Percentiles rank a stretch among this genome's conserved stretches.
Evolutionary conservation across 2,329 filamentous ascomycete genomes (phyloP).

Genomic region (Scolecobasidium constrictum): DNA sequence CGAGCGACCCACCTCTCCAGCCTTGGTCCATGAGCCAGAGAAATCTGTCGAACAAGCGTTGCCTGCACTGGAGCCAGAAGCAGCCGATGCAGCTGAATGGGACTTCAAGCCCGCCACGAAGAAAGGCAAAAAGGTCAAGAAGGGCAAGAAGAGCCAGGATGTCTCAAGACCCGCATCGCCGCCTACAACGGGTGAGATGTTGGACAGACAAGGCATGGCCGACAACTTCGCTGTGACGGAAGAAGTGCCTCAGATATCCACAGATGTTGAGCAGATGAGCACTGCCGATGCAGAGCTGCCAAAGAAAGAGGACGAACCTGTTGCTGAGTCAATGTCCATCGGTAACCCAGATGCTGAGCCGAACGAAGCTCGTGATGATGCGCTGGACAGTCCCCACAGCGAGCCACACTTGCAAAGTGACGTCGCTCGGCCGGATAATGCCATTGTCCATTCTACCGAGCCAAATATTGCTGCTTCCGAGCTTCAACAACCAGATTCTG

Average conservation of each 20-base stretch:
- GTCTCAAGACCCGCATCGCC: not conserved
- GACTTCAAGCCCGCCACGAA: slow-evolving; percentile 5
- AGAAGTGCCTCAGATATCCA: no score
- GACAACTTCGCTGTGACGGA: not conserved
- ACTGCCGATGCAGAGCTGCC: no score
- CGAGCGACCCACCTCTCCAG: not conserved
- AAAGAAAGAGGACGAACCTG: no score
- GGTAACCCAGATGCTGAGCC: not conserved
- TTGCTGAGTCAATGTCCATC: no score
- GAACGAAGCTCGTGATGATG: not conserved
- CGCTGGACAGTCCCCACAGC: not conserved
- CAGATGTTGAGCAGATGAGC: no score
- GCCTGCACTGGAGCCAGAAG: slow-evolving; percentile 1
- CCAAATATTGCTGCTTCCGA: no score
- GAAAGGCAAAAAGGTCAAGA: slow-evolving; percentile 5
- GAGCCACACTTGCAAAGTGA: no score
- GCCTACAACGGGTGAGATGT: not conserved
- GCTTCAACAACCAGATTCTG: no score
- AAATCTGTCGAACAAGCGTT: not conserved
- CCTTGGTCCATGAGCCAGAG: not conserved
- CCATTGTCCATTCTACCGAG: no score
- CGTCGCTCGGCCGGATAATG: no score
- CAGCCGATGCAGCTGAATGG: slow-evolving; percentile 1
- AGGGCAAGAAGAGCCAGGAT: not conserved
- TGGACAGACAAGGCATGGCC: not conserved